Conservation (phyloP, 495 filamentous ascomycete genomes). For the Evansstolkia leycettana region DNA sequence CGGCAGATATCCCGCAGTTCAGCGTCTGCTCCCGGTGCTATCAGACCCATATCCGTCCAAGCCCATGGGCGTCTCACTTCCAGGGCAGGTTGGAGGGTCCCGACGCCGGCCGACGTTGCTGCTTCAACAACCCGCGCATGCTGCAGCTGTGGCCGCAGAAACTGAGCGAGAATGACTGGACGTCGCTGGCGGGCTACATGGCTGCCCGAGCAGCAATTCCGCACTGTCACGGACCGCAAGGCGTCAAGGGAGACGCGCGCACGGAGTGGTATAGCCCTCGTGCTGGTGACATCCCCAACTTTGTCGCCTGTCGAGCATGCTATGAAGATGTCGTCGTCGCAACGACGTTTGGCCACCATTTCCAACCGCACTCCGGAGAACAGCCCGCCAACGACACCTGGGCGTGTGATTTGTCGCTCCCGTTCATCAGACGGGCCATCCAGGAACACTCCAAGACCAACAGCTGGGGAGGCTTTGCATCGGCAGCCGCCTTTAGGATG, state of each 20-base stretch:
- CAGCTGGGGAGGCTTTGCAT: slow-evolving; percentile 1
- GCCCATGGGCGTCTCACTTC: slow-evolving; percentile 5
- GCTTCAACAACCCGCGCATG: slow-evolving; percentile 5
- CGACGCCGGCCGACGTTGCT: slow-evolving; percentile 3
- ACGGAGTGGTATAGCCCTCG: slow-evolving; percentile 4
- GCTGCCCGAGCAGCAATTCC: slow-evolving; percentile 4
- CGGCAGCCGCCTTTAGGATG: background rate
- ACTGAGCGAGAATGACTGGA: slow-evolving; percentile 2
- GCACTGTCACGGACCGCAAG: slow-evolving; percentile 11
- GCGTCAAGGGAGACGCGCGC: slow-evolving; percentile 4
- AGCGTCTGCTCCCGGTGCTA: slow-evolving; percentile 16
- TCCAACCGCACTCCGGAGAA: background rate
- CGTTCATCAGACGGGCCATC: slow-evolving; percentile 1
- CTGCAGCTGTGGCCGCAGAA: background rate
- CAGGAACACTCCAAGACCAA: background rate
- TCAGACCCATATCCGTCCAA: slow-evolving; percentile 10
- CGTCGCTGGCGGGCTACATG: slow-evolving; percentile 6
- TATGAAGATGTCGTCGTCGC: slow-evolving; percentile 21
- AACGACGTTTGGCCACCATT: slow-evolving; percentile 10
- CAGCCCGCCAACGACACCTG: background rate
- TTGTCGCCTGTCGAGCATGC: slow-evolving; percentile 22
- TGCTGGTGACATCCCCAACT: slow-evolving; percentile 15
- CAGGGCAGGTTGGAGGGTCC: background rate
- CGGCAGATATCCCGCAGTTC: slow-evolving; percentile 7
- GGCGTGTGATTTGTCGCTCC: slow-evolving; percentile 2